phyloP scores from a whole-genome alignment of 1,284 basidiomycete genomes.

The Cutaneotrichosporon sp. region DNA sequence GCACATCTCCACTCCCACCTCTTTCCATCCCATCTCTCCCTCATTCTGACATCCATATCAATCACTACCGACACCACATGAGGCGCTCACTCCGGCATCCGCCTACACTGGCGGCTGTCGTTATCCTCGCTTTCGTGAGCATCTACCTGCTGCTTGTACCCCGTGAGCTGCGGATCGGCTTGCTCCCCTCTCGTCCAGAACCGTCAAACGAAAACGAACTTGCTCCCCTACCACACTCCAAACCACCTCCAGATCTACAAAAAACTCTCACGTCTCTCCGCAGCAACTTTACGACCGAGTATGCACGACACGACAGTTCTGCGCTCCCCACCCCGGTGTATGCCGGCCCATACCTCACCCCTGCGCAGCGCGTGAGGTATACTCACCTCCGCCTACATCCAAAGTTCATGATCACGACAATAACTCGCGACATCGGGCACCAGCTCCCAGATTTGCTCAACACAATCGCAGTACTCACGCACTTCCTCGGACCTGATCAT shows the following conservation, averaged over 20 bases:
- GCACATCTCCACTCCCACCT: background rate
- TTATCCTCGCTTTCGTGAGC: background rate
- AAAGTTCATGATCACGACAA: constrained; percentile 37
- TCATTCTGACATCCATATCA: background rate
- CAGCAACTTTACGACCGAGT: constrained; percentile 14
- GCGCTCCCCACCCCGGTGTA: constrained; percentile 26
- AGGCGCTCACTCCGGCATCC: background rate
- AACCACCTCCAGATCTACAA: background rate
- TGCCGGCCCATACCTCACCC: constrained; percentile 28
- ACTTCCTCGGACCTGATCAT: constrained; percentile 36
- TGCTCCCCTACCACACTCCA: background rate
- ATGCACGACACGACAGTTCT: background rate
- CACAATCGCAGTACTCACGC: constrained; percentile 35
- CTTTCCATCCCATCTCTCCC: background rate
- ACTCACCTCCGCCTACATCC: constrained; percentile 16
- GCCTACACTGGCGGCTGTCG: background rate
- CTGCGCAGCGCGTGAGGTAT: constrained; percentile 36
- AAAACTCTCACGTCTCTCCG: constrained; percentile 12
- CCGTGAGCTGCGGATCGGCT: background rate
- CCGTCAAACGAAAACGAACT: background rate
- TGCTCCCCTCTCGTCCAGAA: background rate
- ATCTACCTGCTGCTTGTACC: constrained; percentile 2
- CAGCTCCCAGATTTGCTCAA: constrained; percentile 46
- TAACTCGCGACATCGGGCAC: constrained; percentile 39
- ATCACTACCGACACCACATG: too few relatives aligned